These are phyloP conservation scores for Phytophthora meadii DNA, from an alignment of 352 stramenopile species.

Conservation along the genomic window DNA sequence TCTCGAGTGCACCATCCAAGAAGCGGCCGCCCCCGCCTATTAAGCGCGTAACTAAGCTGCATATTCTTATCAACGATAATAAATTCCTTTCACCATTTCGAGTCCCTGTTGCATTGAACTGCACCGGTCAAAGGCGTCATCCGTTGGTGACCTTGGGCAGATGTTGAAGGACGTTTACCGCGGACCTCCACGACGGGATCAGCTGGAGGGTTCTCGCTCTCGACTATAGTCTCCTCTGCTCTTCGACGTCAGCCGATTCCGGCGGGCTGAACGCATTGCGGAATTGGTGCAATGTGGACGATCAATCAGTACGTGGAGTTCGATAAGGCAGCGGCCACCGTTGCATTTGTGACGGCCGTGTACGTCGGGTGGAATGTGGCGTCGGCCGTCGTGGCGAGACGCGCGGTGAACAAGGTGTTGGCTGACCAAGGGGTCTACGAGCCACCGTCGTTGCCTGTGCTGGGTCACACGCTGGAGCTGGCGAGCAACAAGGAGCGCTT, in stretches of 20 bases:
- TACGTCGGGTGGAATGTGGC: constrained; percentile 22
- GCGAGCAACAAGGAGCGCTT: constrained; percentile 40
- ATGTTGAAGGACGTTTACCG: constrained; percentile 14
- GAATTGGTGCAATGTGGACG: constrained; percentile 10
- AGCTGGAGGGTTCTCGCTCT: constrained; percentile 9
- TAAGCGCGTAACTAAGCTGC: constrained; percentile 15
- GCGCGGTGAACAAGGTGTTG: constrained; percentile 14
- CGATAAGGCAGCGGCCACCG: constrained; percentile 10
- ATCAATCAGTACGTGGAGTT: constrained; percentile 12
- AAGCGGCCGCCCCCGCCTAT: constrained; percentile 26
- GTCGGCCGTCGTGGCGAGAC: constrained; percentile 1
- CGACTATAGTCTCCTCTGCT: constrained; percentile 8
- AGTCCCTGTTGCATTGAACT: background rate
- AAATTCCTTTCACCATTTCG: constrained; percentile 5
- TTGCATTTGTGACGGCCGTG: constrained; percentile 11
- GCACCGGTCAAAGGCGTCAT: constrained; percentile 3
- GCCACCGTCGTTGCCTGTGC: constrained; percentile 34
- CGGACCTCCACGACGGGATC: constrained; percentile 18
- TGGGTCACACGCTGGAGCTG: constrained; percentile 41
- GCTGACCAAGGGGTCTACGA: constrained; percentile 22
- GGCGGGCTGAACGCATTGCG: background rate
- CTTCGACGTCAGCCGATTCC: constrained; percentile 8
- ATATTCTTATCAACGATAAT: constrained; percentile 7
- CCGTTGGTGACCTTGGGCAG: constrained; percentile 2
- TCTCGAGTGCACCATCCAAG: constrained; percentile 32